phyloP scores from a whole-genome alignment of 106 monocot genomes.

The Alisma plantagoaquatica region DNA sequence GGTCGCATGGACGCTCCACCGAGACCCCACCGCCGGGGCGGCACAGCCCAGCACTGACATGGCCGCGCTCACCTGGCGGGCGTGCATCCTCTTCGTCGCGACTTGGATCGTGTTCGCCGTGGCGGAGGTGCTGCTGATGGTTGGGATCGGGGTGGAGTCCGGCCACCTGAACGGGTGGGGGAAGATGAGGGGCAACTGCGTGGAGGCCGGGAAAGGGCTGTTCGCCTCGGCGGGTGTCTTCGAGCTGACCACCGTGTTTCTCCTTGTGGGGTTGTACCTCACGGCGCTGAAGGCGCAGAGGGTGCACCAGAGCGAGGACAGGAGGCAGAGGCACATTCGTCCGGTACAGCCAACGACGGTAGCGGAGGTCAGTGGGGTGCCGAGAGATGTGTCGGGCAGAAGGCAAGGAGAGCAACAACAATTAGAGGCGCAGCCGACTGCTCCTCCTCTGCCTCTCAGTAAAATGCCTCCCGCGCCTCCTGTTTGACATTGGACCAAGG shows the following conservation, averaged over 20 bases:
- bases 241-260: constrained; percentile 44
- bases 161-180: constrained; percentile 52
- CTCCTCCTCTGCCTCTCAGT: too few relatives aligned
- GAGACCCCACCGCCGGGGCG: constrained; percentile 2
- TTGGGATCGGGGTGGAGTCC: constrained; percentile 51
- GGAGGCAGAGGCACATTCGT: too few relatives aligned
- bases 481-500: too few relatives aligned
- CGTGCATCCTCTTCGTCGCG: constrained; percentile 39
- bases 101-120: constrained; percentile 57
- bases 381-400: too few relatives aligned
- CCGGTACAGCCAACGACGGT: too few relatives aligned
- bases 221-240: constrained; percentile 54
- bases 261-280: constrained; percentile 41
- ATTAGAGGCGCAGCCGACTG: too few relatives aligned
- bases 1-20: constrained; percentile 4
- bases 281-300: constrained; percentile 38
- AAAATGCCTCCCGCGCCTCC: too few relatives aligned
- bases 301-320: too few relatives aligned
- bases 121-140: constrained; percentile 53
- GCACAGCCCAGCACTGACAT: constrained; percentile 1
- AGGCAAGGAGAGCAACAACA: too few relatives aligned
- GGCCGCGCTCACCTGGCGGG: constrained; percentile 28
- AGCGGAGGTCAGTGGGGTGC: too few relatives aligned
- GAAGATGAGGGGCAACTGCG: constrained; percentile 25
- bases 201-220: constrained; percentile 30